Evolutionary conservation across 2,329 filamentous ascomycete species (phyloP).

Genomic region (Arthrobotrys megalospora): DNA sequence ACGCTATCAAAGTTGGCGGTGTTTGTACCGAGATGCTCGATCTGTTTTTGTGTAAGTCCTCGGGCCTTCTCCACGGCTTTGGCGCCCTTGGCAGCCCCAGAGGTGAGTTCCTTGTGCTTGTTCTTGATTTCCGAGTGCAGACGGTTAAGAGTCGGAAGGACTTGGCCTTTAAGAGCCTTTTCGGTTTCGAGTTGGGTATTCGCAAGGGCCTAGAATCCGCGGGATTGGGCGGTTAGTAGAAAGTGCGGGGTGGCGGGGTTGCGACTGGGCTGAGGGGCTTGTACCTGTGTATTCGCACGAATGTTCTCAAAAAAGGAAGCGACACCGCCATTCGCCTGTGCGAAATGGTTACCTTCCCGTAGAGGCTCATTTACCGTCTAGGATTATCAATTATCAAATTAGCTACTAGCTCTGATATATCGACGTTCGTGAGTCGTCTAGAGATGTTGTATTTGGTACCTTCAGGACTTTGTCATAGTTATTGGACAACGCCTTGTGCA

Average conservation of each 20-base stretch:
- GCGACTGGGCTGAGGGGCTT: not conserved
- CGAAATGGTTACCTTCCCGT: conserved; percentile 92
- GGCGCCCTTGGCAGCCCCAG: conserved; percentile 84
- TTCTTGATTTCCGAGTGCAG: conserved; percentile 97
- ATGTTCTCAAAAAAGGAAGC: conserved; percentile 95
- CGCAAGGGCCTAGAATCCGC: conserved; percentile 76
- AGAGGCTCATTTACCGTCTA: conserved; percentile 88
- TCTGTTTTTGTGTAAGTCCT: conserved; percentile 89
- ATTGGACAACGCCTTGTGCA: conserved; percentile 86
- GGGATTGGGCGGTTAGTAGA: not conserved
- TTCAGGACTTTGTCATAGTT: conserved; percentile 97
- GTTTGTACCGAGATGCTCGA: conserved; percentile 91
- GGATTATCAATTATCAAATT: conserved; percentile 26
- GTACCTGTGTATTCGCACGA: conserved; percentile 85
- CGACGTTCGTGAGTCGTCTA: not conserved
- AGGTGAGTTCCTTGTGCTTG: conserved; percentile 89
- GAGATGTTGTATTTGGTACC: conserved; percentile 68
- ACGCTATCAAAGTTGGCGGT: conserved; percentile 82
- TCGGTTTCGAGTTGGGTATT: conserved; percentile 93
- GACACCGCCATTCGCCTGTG: conserved; percentile 84
- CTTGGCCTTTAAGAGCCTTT: conserved; percentile 86
- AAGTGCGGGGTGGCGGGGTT: conserved; percentile 23
- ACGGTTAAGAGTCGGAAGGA: conserved; percentile 89
- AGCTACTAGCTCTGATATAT: not conserved
- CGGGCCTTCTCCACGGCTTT: conserved; percentile 95